phyloP scores from a whole-genome alignment of 805 yeast species.

The Dipodascopsis tothii region DNA sequence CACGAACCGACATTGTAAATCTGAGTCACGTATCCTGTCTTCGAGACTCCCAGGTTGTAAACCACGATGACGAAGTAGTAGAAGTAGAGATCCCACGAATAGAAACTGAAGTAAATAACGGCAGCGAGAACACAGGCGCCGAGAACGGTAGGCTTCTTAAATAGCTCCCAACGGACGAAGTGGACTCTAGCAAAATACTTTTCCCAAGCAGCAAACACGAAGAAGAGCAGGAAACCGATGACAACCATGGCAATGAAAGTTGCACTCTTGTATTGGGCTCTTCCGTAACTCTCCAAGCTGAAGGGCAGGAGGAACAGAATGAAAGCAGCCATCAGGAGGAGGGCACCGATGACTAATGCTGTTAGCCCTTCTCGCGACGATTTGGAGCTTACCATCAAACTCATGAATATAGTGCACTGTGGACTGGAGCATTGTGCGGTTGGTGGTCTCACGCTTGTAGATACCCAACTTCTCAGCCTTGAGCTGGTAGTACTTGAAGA shows the following conservation, averaged over 20 bases:
- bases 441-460: slow-evolving; percentile 10
- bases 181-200: slow-evolving; percentile 47
- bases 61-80: slow-evolving; percentile 56
- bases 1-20: slow-evolving; percentile 16
- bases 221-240: slow-evolving; percentile 46
- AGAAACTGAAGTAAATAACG: slow-evolving; percentile 44
- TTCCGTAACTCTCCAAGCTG: slow-evolving; percentile 31
- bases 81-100: slow-evolving; percentile 29
- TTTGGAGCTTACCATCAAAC: too few relatives aligned
- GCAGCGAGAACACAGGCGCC: slow-evolving; percentile 42
- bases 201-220: slow-evolving; percentile 48
- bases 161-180: slow-evolving; percentile 44
- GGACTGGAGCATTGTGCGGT: slow-evolving; percentile 23
- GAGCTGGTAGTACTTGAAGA: slow-evolving; percentile 28
- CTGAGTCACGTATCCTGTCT: slow-evolving; percentile 40
- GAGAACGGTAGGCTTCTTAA: slow-evolving; percentile 62
- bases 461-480: slow-evolving; percentile 31
- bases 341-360: slow-evolving; percentile 30
- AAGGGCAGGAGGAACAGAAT: slow-evolving; percentile 35
- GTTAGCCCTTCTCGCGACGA: background rate
- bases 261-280: slow-evolving; percentile 30
- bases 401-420: slow-evolving; percentile 29
- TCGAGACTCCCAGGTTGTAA: slow-evolving; percentile 44
- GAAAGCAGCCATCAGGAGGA: slow-evolving; percentile 33
- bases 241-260: slow-evolving; percentile 31